phyloP scores from a whole-genome alignment of 2,329 filamentous ascomycete species.

The Akanthomyces dipterigenus region DNA sequence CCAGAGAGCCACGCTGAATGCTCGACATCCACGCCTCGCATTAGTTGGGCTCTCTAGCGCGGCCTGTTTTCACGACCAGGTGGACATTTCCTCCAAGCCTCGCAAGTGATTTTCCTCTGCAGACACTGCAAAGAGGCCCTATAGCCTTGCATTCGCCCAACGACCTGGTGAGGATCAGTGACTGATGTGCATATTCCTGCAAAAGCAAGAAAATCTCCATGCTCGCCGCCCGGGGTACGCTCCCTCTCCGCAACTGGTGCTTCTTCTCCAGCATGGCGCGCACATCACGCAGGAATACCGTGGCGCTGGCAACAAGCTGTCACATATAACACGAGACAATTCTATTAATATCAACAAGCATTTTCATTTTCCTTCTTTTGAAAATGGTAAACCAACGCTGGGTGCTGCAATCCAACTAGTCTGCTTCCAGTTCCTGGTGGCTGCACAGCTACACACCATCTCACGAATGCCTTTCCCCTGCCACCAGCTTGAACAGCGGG shows the following conservation, averaged over 20 bases:
- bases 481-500: background rate
- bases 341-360: background rate
- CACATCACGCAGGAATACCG: background rate
- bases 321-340: background rate
- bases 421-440: background rate
- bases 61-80: constrained; percentile 5
- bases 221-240: background rate
- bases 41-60: constrained; percentile 8
- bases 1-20: constrained; percentile 11
- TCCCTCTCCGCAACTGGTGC: background rate
- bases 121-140: background rate
- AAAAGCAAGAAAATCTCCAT: background rate
- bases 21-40: constrained; percentile 11
- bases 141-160: background rate
- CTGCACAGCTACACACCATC: background rate
- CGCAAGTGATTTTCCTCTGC: background rate
- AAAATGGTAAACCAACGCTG: background rate
- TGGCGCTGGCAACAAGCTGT: background rate
- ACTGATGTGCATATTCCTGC: background rate
- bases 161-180: background rate
- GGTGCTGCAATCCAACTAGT: background rate
- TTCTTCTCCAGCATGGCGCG: background rate
- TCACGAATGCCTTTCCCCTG: background rate
- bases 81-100: background rate
- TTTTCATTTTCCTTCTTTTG: background rate